phyloP scores from a whole-genome alignment of 768 basidiomycete genomes.

The Antrodiella citrinella region DNA sequence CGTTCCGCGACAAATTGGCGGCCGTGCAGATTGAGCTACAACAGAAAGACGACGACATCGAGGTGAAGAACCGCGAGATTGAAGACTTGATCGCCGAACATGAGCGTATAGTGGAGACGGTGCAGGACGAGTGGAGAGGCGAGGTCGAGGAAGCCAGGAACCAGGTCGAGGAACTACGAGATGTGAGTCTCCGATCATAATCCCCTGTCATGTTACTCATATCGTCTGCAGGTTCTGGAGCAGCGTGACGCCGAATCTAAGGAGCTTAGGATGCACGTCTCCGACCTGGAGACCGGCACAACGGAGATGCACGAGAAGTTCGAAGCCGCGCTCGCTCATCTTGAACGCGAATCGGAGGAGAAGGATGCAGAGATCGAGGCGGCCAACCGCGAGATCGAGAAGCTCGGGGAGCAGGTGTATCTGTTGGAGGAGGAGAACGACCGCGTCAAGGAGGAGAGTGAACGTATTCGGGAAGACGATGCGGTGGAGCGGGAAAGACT shows the following conservation, averaged over 20 bases:
- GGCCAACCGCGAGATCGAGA: slow-evolving; percentile 71
- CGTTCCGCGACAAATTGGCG: slow-evolving; percentile 67
- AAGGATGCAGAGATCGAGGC: slow-evolving; percentile 73
- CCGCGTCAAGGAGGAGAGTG: slow-evolving; percentile 60
- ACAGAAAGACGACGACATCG: slow-evolving; percentile 82
- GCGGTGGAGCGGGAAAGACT: slow-evolving; percentile 59
- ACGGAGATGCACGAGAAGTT: slow-evolving; percentile 67
- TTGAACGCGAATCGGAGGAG: slow-evolving; percentile 70
- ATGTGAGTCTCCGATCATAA: slow-evolving; percentile 45
- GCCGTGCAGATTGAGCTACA: slow-evolving; percentile 77
- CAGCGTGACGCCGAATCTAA: slow-evolving; percentile 77
- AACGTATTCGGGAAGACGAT: slow-evolving; percentile 65
- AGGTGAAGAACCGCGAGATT: slow-evolving; percentile 68
- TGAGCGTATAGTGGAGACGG: slow-evolving; percentile 58
- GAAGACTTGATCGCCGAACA: slow-evolving; percentile 73
- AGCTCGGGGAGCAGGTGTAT: slow-evolving; percentile 70
- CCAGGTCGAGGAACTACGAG: slow-evolving; percentile 73
- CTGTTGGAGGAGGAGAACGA: slow-evolving; percentile 84
- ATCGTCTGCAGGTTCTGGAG: slow-evolving; percentile 49
- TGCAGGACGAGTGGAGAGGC: slow-evolving; percentile 82
- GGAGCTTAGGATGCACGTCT: slow-evolving; percentile 62
- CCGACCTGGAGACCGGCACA: slow-evolving; percentile 67
- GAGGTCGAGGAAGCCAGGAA: slow-evolving; percentile 77
- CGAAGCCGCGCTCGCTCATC: slow-evolving; percentile 63
- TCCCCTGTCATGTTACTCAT: too few species aligned